Percentiles rank a stretch among this genome's conserved stretches.
These are phyloP conservation scores for Stropharia rugosoannulata DNA, from an alignment of 768 basidiomycete species.

Conservation along the genomic window DNA sequence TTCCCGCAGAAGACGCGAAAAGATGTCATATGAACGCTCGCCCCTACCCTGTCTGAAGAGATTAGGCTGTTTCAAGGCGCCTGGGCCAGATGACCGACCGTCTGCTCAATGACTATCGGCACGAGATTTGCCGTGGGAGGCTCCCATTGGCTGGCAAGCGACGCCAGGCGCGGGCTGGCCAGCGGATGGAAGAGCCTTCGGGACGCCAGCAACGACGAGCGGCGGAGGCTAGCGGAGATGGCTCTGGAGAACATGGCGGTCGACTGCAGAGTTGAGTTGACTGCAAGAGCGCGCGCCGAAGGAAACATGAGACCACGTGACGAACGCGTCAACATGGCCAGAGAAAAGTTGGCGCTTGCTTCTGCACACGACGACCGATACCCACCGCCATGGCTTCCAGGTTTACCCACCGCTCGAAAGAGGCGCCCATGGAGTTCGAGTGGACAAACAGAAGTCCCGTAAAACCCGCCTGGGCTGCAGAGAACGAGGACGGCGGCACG, in stretches of 20 bases:
- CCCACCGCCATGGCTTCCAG: constrained; percentile 8
- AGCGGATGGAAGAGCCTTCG: constrained; percentile 55
- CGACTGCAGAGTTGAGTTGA: neutral
- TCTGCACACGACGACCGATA: neutral
- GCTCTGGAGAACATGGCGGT: constrained; percentile 27
- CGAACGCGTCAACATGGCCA: constrained; percentile 35
- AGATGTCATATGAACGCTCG: constrained; percentile 93
- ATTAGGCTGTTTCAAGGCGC: constrained; percentile 1
- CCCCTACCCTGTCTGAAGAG: constrained; percentile 62
- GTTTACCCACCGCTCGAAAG: constrained; percentile 53
- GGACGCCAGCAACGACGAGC: constrained; percentile 12
- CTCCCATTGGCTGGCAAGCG: constrained; percentile 33
- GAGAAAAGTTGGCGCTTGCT: constrained; percentile 5
- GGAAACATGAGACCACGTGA: constrained; percentile 25
- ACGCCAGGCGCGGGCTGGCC: constrained; percentile 37
- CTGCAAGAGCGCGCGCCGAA: neutral
- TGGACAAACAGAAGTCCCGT: constrained; percentile 67
- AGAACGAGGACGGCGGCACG: constrained; percentile 45
- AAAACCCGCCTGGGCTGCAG: constrained; percentile 58
- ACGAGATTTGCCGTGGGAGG: constrained; percentile 65
- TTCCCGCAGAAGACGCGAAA: constrained; percentile 89
- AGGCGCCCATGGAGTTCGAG: constrained; percentile 89
- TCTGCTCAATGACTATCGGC: constrained; percentile 93
- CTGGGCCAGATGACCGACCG: constrained; percentile 41
- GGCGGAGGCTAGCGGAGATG: constrained; percentile 18